Base-by-base conservation (phyloP, 116 monocot genomes). In the Zostera marina region DNA sequence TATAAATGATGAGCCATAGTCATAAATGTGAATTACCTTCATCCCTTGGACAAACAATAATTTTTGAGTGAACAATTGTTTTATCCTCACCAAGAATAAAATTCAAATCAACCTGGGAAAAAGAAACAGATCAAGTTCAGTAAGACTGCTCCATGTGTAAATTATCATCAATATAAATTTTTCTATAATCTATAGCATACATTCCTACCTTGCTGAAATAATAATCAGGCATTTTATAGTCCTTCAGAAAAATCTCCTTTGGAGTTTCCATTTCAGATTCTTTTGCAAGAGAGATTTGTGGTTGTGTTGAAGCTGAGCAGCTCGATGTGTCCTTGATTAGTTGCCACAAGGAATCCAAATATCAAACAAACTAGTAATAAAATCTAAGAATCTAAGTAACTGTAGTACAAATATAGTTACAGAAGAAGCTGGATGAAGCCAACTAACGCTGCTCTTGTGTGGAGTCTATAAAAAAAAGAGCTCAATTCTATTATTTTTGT, bases 191-290 rank as follows among this genome's bases (percentile, higher is more conserved):
- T 38, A 5, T 38, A 51, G 25, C 21, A 12, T 74, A 98, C 89
- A 67, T 74, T 74, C 32, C 21, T 74, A 98, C 89, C 69, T 74
- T 74, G 39, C 89, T 83, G 80, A 98, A 98, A 39, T 67, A 79
- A 79, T 85, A 98, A 63, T 82, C 76, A 52, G 86, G 90, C 74
- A 66, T 69, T 74, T 89, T 89, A 68, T 98, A 98, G 53, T 98
- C 83, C 70, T 83, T 98, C 66, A 98, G 47, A 72, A 89, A 83
- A 14, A 98, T 78, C 76, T 98, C 96, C 64, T 73, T 98, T 11
- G 90, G 90, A 26, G 64, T 32, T 64, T 81, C 90, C 96, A 98
- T 98, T 55, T 89, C 72, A 63, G 81, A 75, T 44, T 82, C 80
- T 68, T 86, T 83, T 49, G 62, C 54, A 63, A 67, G 74, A 3